Conservation (phyloP, 2,329 filamentous ascomycete species). For the Fusarium globosum region DNA sequence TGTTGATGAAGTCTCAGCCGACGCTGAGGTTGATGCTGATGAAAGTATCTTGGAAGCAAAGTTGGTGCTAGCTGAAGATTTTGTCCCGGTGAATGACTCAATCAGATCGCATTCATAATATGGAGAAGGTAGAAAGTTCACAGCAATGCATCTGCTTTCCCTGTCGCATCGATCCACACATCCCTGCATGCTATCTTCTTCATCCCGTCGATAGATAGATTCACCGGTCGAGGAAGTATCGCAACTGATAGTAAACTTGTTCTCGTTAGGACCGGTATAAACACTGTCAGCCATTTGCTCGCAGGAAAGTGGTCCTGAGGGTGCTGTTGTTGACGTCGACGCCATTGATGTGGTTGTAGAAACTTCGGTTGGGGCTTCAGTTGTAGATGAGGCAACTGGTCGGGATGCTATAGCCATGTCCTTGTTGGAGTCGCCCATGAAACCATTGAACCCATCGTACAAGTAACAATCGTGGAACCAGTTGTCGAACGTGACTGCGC, state of each 20-base stretch:
- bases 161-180: background rate
- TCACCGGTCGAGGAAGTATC: background rate
- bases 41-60: background rate
- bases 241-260: background rate
- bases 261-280: background rate
- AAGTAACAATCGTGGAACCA: background rate
- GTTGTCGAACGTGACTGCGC: background rate
- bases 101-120: background rate
- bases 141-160: background rate
- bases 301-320: background rate
- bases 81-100: background rate
- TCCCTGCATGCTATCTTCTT: background rate
- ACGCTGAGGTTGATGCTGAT: background rate
- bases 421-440: background rate
- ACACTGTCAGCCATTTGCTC: background rate
- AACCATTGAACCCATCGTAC: background rate
- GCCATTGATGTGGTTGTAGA: background rate
- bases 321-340: background rate
- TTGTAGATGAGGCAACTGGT: background rate
- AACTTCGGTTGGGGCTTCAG: rapidly evolving
- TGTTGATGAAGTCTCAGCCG: background rate
- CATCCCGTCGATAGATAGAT: background rate
- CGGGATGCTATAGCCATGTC: background rate
- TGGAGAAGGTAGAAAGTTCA: background rate
- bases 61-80: background rate